phyloP scores from a whole-genome alignment of 1,139 yeast genomes.

The Yarrowia galli region DNA sequence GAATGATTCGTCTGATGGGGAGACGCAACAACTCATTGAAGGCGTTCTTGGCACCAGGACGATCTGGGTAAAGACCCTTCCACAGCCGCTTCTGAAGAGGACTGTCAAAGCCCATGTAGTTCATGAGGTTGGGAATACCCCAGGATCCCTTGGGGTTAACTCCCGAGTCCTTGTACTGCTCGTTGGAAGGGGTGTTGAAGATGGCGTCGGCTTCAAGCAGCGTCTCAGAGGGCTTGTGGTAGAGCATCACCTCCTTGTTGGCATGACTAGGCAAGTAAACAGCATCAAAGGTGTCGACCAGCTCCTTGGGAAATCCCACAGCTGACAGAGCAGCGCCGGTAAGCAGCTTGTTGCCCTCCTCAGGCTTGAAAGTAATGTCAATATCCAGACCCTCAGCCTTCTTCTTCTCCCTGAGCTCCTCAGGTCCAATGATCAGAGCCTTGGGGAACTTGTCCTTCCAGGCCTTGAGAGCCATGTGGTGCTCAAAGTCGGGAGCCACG shows the following conservation, averaged over 20 bases:
- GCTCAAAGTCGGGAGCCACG: constrained; percentile 50
- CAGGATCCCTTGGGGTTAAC: constrained; percentile 16
- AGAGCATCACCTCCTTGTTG: constrained; percentile 64
- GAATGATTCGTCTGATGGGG: constrained; percentile 18
- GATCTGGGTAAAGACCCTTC: background rate
- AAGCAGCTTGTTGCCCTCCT: constrained; percentile 48
- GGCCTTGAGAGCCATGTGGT: constrained; percentile 52
- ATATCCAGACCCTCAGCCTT: constrained; percentile 49
- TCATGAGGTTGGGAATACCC: constrained; percentile 28
- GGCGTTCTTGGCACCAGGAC: constrained; percentile 1
- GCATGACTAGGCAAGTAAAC: constrained; percentile 62
- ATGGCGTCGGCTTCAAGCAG: constrained; percentile 60
- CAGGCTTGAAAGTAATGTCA: constrained; percentile 52
- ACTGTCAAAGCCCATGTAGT: constrained; percentile 27
- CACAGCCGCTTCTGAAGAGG: constrained; percentile 10
- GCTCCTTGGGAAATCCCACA: constrained; percentile 43
- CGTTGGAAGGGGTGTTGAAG: constrained; percentile 33
- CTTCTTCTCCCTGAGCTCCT: constrained; percentile 51
- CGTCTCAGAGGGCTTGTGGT: constrained; percentile 57
- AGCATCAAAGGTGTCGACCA: constrained; percentile 58
- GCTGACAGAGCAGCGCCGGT: background rate
- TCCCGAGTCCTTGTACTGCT: constrained; percentile 21
- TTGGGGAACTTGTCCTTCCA: constrained; percentile 60
- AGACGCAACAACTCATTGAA: background rate
- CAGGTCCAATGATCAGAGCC: constrained; percentile 61